Evolutionary conservation across 2,329 filamentous ascomycete genomes (phyloP).

Genomic region (Colletotrichum eremochloae): DNA sequence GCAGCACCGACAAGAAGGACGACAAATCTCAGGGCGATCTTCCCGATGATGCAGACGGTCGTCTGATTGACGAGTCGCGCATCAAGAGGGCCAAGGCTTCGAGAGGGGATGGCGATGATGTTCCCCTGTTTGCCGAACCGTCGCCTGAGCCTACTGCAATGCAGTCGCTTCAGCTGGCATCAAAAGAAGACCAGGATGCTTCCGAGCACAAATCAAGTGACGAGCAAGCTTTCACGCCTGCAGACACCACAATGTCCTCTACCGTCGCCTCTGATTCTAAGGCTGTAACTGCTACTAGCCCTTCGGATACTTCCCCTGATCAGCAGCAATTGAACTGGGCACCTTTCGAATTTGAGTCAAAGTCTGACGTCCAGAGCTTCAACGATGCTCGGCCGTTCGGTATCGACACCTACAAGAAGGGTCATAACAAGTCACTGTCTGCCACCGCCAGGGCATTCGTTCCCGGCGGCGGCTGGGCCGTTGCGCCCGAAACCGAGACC

Average conservation of each 20-base stretch:
- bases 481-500: constrained; percentile 33
- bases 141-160: constrained; percentile 47
- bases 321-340: constrained; percentile 66
- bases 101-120: constrained; percentile 76
- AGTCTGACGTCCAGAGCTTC: constrained; percentile 63
- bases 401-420: constrained; percentile 58
- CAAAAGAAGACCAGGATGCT: constrained; percentile 32
- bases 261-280: constrained; percentile 67
- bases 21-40: constrained; percentile 46
- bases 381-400: constrained; percentile 65
- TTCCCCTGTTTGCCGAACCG: constrained; percentile 79
- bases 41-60: constrained; percentile 70
- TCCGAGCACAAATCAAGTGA: constrained; percentile 44
- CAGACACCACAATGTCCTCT: constrained; percentile 68
- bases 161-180: constrained; percentile 31
- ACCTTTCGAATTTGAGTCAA: constrained; percentile 72
- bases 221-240: constrained; percentile 59
- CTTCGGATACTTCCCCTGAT: constrained; percentile 66
- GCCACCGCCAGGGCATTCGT: constrained; percentile 79
- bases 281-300: constrained; percentile 61
- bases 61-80: constrained; percentile 73
- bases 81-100: constrained; percentile 80
- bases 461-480: constrained; percentile 53
- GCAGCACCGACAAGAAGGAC: constrained; percentile 58
- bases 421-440: constrained; percentile 72